Evolutionary conservation across 1,139 yeast genomes (phyloP).

Genomic region (Kluyveromyces sp.): DNA sequence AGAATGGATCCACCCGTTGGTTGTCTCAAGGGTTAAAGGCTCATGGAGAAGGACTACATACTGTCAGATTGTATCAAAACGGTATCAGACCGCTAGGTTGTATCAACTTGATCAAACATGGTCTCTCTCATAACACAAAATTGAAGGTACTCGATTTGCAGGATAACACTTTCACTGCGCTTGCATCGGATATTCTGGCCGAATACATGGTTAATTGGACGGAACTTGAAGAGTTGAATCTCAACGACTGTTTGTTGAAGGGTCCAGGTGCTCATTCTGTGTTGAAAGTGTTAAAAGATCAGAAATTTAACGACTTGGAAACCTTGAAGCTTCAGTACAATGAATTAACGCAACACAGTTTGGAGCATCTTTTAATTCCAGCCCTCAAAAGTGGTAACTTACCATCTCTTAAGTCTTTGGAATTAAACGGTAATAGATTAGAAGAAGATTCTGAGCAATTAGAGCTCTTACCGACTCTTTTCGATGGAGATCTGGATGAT

Average conservation of each 20-base stretch:
- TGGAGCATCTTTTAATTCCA: slow-evolving; percentile 43
- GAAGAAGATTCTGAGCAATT: slow-evolving; percentile 66
- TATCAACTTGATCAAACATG: slow-evolving; percentile 63
- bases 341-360: slow-evolving; percentile 67
- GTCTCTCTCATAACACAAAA: slow-evolving; percentile 54
- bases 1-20: slow-evolving; percentile 81
- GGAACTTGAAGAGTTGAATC: slow-evolving; percentile 64
- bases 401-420: slow-evolving; percentile 57
- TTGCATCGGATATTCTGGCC: slow-evolving; percentile 73
- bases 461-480: slow-evolving; percentile 49
- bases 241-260: slow-evolving; percentile 84
- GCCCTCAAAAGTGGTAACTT: slow-evolving; percentile 48
- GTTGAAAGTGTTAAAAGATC: slow-evolving; percentile 41
- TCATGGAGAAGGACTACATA: slow-evolving; percentile 60
- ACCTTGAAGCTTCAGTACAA: slow-evolving; percentile 77
- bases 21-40: slow-evolving; percentile 70
- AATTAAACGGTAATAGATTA: slow-evolving; percentile 87
- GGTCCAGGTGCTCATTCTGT: slow-evolving; percentile 61
- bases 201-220: slow-evolving; percentile 49
- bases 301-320: slow-evolving; percentile 42
- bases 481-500: slow-evolving; percentile 85
- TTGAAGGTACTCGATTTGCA: slow-evolving; percentile 77
- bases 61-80: slow-evolving; percentile 80
- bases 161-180: slow-evolving; percentile 87
- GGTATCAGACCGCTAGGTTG: slow-evolving; percentile 96